Percentiles rank a stretch among this genome's conserved stretches.
Evolutionary conservation across 345 rosid species (phyloP).

Genomic region (Dovyalis caffra): DNA sequence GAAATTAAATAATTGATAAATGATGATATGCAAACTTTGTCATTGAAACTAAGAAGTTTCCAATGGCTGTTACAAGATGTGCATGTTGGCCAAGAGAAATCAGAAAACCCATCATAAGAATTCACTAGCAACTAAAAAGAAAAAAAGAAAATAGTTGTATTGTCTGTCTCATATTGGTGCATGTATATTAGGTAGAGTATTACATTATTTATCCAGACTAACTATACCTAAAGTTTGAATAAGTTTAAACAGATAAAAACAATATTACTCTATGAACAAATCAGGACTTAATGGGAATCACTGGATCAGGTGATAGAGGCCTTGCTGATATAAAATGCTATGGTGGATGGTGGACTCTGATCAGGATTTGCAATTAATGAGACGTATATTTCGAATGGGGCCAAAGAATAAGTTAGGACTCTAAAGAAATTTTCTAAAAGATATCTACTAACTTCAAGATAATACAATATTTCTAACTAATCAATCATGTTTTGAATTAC

Average conservation of each 20-base stretch:
- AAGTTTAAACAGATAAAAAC: slow-evolving; percentile 10
- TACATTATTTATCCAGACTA: too few species aligned
- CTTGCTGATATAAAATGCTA: neutral
- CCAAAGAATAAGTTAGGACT: slow-evolving; percentile 12
- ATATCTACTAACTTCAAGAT: neutral
- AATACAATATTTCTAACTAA: neutral
- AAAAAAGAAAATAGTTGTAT: neutral
- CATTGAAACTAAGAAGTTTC: too few species aligned
- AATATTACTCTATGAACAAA: neutral
- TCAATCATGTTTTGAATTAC: slow-evolving; percentile 7
- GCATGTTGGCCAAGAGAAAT: too few species aligned
- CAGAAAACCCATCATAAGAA: too few species aligned
- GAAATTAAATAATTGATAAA: too few species aligned
- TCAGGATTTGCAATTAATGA: slow-evolving; percentile 30
- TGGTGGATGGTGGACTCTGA: slow-evolving; percentile 27
- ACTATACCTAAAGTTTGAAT: neutral
- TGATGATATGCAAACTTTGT: too few species aligned
- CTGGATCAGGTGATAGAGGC: slow-evolving; percentile 6
- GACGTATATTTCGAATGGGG: slow-evolving; percentile 9
- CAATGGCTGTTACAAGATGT: too few species aligned
- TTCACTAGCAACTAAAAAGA: neutral
- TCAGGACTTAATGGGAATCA: slow-evolving; percentile 3
- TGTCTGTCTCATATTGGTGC: neutral
- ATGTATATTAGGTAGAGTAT: too few species aligned
- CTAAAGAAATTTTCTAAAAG: neutral